These are phyloP conservation scores for Calonectria montana DNA, from an alignment of 2,329 filamentous ascomycete genomes.

Conservation along the genomic window DNA sequence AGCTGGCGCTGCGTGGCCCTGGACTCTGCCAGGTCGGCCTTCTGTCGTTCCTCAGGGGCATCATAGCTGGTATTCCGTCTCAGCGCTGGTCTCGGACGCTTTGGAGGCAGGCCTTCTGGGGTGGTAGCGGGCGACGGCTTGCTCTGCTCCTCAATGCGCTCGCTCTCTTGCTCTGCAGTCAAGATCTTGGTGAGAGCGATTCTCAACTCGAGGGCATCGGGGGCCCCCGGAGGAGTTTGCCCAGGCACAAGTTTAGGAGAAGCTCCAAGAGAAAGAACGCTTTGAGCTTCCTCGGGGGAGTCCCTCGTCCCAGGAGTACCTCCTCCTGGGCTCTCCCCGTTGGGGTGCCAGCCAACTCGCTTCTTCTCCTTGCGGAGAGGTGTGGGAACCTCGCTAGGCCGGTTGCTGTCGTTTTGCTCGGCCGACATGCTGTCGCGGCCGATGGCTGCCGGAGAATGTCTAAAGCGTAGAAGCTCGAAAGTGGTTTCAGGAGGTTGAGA, in stretches of 20 bases:
- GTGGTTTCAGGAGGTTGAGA: conserved; percentile 19
- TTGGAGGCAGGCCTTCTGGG: conserved; percentile 31
- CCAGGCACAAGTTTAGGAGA: conserved; percentile 42
- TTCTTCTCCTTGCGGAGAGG: conserved; percentile 54
- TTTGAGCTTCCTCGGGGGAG: conserved; percentile 30
- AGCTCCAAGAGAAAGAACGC: conserved; percentile 39
- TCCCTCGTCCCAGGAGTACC: conserved; percentile 15
- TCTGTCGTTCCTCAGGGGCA: conserved; percentile 52
- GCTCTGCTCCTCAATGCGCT: conserved; percentile 29
- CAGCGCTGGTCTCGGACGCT: conserved; percentile 51
- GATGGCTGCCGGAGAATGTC: conserved; percentile 1
- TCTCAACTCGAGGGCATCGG: conserved; percentile 53
- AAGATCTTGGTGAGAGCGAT: conserved; percentile 53
- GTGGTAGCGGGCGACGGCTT: conserved; percentile 23
- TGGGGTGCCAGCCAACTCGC: conserved; percentile 52
- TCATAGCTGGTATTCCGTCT: conserved; percentile 58
- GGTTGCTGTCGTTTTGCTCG: conserved; percentile 43
- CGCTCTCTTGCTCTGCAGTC: conserved; percentile 45
- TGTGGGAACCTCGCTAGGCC: conserved; percentile 44
- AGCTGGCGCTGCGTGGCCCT: conserved; percentile 51
- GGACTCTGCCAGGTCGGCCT: conserved; percentile 53
- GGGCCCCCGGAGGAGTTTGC: conserved; percentile 46
- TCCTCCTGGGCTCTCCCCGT: conserved; percentile 39
- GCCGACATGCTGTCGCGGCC: conserved; percentile 32
- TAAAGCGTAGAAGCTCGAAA: background rate